Evolutionary conservation across 768 basidiomycete genomes (phyloP).

Genomic region (Zangia roseola): DNA sequence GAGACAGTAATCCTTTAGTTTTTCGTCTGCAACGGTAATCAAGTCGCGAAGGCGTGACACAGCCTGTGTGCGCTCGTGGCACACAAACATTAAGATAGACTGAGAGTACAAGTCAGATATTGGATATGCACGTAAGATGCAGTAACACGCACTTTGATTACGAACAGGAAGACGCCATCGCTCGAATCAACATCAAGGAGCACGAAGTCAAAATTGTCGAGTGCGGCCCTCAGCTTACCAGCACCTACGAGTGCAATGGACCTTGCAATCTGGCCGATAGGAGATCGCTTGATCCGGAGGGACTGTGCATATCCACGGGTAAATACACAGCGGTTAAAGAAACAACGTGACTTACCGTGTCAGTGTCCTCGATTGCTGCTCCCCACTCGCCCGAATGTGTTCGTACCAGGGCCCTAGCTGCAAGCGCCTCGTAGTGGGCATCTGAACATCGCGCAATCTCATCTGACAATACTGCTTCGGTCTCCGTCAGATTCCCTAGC

Average conservation of each 20-base stretch:
- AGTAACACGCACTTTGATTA: not conserved
- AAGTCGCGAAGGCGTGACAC: not conserved
- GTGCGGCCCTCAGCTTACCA: not conserved
- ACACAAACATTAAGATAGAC: not conserved
- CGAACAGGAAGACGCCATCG: not conserved
- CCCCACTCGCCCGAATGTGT: not conserved
- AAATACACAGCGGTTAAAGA: not conserved
- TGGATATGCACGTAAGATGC: too few relatives aligned
- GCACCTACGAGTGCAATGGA: not conserved
- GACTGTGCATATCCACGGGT: not conserved
- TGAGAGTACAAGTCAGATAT: not conserved
- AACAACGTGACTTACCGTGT: not conserved
- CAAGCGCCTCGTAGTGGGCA: not conserved
- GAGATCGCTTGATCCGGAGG: too few relatives aligned
- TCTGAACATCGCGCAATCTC: not conserved
- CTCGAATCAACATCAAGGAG: not conserved
- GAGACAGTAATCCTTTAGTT: not conserved
- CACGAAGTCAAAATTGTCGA: not conserved
- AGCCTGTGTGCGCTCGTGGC: not conserved
- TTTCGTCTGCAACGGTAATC: not conserved
- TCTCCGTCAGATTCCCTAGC: not conserved
- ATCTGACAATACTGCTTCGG: not conserved
- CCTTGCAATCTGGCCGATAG: conserved; percentile 2
- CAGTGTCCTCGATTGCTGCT: not conserved
- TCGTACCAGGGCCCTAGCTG: not conserved